Percentiles rank a stretch among this genome's conserved stretches.
Evolutionary conservation across 2,329 filamentous ascomycete species (phyloP).

Genomic region (Penicillium polonicum): DNA sequence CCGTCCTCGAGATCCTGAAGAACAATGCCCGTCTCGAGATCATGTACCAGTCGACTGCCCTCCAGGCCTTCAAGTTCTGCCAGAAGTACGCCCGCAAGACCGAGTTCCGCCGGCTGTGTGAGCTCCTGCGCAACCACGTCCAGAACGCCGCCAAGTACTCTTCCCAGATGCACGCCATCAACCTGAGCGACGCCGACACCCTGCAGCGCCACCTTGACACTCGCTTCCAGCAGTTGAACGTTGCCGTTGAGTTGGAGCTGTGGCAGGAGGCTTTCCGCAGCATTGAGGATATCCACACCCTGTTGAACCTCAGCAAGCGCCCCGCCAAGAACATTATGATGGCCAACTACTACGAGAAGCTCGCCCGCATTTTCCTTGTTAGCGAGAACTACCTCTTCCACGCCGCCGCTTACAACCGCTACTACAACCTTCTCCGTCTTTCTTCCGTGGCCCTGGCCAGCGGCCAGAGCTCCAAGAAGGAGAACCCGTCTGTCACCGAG

Average conservation of each 20-base stretch:
- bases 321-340: slow-evolving; percentile 99
- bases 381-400: slow-evolving; percentile 99
- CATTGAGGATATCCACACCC: slow-evolving; percentile 97
- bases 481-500: slow-evolving; percentile 87
- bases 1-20: slow-evolving; percentile 95
- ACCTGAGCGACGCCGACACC: slow-evolving; percentile 95
- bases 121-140: slow-evolving; percentile 96
- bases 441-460: slow-evolving; percentile 79
- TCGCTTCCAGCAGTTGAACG: slow-evolving; percentile 96
- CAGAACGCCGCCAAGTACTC: slow-evolving; percentile 99
- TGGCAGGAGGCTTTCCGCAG: slow-evolving; percentile 99
- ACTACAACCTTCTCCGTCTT: slow-evolving; percentile 93
- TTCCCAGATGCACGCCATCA: slow-evolving; percentile 98
- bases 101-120: slow-evolving; percentile 96
- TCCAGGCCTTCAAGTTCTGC: slow-evolving; percentile 98
- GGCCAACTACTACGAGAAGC: slow-evolving; percentile 99
- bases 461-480: slow-evolving; percentile 86
- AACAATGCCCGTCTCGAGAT: slow-evolving; percentile 98
- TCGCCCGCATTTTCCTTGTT: slow-evolving; percentile 96
- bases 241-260: slow-evolving; percentile 93
- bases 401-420: slow-evolving; percentile 93
- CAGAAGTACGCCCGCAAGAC: slow-evolving; percentile 98
- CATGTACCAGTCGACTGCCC: slow-evolving; percentile 96
- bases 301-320: slow-evolving; percentile 95
- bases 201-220: slow-evolving; percentile 96